Conservation (phyloP, 192 early-diverging fungal species). For the Podila epigama region DNA sequence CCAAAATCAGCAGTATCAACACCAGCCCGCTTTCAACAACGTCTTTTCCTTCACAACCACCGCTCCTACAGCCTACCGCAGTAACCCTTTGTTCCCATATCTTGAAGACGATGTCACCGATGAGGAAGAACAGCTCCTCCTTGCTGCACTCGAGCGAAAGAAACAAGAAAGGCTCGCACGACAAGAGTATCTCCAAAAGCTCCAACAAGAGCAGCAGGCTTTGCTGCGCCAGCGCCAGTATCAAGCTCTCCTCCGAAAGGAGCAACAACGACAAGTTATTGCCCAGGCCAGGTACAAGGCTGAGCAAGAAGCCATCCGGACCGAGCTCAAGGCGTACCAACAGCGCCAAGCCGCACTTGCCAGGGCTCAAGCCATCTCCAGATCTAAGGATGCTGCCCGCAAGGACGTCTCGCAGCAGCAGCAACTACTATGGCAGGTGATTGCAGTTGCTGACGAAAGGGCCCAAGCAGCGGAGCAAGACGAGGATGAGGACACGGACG, state of each 20-base stretch:
- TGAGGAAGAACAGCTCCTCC: conserved; percentile 27
- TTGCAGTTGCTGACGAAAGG: neutral
- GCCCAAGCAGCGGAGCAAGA: neutral
- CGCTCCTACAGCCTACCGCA: neutral
- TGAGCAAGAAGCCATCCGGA: conserved; percentile 1
- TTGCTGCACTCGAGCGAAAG: conserved; percentile 28
- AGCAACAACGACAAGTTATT: conserved; percentile 9
- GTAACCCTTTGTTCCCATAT: neutral
- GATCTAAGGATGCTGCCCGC: no score
- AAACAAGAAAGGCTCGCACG: conserved; percentile 15
- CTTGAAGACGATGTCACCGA: conserved; percentile 16
- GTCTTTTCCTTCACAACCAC: neutral
- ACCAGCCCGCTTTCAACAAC: neutral
- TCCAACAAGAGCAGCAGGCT: conserved; percentile 8
- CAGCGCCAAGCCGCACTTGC: neutral
- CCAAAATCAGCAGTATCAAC: neutral
- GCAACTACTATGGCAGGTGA: neutral
- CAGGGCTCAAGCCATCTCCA: neutral
- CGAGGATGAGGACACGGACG: neutral
- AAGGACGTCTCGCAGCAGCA: neutral
- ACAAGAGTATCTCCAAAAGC: conserved; percentile 10
- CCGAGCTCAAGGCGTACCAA: neutral
- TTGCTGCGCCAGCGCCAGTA: neutral
- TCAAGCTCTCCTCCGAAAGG: neutral
- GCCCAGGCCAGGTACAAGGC: conserved; percentile 1